phyloP scores from a whole-genome alignment of 2,329 filamentous ascomycete genomes.

The Bipolaris oryzae region DNA sequence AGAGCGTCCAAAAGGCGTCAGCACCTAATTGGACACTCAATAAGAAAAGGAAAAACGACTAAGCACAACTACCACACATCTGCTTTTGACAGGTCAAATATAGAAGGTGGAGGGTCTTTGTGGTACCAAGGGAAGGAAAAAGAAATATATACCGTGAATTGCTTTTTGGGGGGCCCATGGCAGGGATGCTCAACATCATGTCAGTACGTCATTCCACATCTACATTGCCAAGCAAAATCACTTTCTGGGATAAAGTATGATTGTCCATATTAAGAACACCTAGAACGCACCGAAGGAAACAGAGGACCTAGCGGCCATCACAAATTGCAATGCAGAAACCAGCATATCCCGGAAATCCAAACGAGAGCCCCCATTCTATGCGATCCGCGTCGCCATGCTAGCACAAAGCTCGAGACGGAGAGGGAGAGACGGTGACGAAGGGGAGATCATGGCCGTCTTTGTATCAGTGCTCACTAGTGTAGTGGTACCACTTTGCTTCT shows the following conservation, averaged over 20 bases:
- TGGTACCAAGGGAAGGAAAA: neutral
- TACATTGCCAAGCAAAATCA: conserved; percentile 1
- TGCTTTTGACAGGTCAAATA: neutral
- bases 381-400: conserved; percentile 34
- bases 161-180: neutral
- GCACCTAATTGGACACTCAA: too few relatives aligned
- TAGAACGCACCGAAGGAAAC: conserved; percentile 28
- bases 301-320: conserved; percentile 34
- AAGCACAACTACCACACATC: neutral
- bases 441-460: conserved; percentile 25
- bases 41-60: neutral
- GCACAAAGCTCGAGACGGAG: conserved; percentile 23
- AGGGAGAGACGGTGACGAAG: conserved; percentile 29
- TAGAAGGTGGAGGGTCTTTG: neutral
- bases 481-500: conserved; percentile 27
- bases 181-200: neutral
- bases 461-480: conserved; percentile 39
- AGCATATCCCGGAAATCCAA: conserved; percentile 39
- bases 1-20: neutral
- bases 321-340: conserved; percentile 34
- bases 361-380: conserved; percentile 37
- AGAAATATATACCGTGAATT: neutral
- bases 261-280: conserved; percentile 38
- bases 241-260: conserved; percentile 21
- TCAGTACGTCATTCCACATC: conserved; percentile 1